Percentiles rank a stretch among this genome's conserved stretches.
Conservation (phyloP, 306 rosid species). For the Citrullus amarus region DNA sequence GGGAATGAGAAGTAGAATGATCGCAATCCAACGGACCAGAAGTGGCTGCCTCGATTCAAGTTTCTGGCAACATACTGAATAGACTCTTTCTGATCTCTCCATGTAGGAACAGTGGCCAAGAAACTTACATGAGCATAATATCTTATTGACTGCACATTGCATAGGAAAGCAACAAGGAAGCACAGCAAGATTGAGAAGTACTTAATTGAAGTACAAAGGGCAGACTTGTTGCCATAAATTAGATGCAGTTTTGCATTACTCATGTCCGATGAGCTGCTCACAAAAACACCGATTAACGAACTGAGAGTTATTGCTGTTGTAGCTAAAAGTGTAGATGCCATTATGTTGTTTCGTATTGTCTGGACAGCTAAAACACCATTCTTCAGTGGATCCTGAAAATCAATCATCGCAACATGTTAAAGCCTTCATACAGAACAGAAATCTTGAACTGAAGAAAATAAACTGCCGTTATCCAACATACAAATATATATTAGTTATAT, state of each 20-base stretch:
- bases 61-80: constrained; percentile 41
- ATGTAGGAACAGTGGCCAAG: constrained; percentile 61
- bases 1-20: constrained; percentile 77
- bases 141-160: constrained; percentile 78
- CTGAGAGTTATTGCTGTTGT: constrained; percentile 76
- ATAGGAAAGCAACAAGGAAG: constrained; percentile 76
- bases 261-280: constrained; percentile 28
- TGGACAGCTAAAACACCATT: constrained; percentile 72
- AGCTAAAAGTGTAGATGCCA: constrained; percentile 77
- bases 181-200: constrained; percentile 53
- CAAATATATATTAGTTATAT: neutral
- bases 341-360: constrained; percentile 76
- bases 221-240: constrained; percentile 53
- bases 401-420: constrained; percentile 6
- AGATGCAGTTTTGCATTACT: constrained; percentile 21
- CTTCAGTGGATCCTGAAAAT: constrained; percentile 71
- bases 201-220: constrained; percentile 31
- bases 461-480: neutral
- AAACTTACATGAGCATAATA: constrained; percentile 80
- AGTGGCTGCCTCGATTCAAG: constrained; percentile 58
- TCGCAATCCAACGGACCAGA: constrained; percentile 76
- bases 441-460: neutral
- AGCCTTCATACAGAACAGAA: neutral
- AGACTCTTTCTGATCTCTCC: constrained; percentile 28
- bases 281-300: constrained; percentile 70